Conservation (phyloP, 139 green algal genomes). For the Chlamydomonas urium region DNA sequence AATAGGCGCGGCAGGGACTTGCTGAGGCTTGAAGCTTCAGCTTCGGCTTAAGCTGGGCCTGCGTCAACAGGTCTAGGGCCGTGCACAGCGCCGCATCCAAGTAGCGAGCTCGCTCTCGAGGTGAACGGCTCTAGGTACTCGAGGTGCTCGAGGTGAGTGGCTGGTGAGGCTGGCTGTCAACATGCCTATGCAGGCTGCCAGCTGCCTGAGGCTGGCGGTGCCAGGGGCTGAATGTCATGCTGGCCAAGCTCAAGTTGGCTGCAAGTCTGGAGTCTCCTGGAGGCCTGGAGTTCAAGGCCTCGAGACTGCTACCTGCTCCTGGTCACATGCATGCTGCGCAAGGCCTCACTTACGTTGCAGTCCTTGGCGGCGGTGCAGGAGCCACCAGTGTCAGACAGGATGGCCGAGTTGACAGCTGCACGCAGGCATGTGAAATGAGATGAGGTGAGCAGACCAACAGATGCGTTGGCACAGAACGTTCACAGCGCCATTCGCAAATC, state of each 20-base stretch:
- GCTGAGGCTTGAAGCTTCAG: not conserved
- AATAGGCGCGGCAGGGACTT: not conserved
- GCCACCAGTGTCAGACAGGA: slow-evolving; percentile 29
- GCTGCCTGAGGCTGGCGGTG: too few relatives aligned
- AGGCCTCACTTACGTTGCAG: slow-evolving; percentile 15
- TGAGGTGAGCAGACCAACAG: not conserved
- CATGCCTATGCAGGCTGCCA: too few relatives aligned
- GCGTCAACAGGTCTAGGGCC: not conserved
- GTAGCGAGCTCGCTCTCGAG: too few relatives aligned
- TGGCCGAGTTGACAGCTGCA: slow-evolving; percentile 48
- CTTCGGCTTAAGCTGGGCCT: not conserved
- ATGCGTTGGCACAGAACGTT: not conserved
- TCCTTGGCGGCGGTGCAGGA: slow-evolving; percentile 42
- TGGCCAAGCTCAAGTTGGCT: too few relatives aligned
- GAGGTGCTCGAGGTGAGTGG: not conserved
- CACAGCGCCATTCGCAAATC: too few relatives aligned
- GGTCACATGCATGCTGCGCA: too few relatives aligned
- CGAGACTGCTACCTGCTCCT: too few relatives aligned
- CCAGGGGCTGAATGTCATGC: too few relatives aligned
- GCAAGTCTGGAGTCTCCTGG: too few relatives aligned
- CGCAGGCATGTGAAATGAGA: slow-evolving; percentile 54
- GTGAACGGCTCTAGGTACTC: too few relatives aligned
- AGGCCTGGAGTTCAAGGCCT: too few relatives aligned
- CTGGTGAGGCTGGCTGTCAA: not conserved
- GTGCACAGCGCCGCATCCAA: not conserved